Base-by-base conservation (phyloP, 2,329 filamentous ascomycete genomes). In the Ophiosphaerella korrae region DNA sequence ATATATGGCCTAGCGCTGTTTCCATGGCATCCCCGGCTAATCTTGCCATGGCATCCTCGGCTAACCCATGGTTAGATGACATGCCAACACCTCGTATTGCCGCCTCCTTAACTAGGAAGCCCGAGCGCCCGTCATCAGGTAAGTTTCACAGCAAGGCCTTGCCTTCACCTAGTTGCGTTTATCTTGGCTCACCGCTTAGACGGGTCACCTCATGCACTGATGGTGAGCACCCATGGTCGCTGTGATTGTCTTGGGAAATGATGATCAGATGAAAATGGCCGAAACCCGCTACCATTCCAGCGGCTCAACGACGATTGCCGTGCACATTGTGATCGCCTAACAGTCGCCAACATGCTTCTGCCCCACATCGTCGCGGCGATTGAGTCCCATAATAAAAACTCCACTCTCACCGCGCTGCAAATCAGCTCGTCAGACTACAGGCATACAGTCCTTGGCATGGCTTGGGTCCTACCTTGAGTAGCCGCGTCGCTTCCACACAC, bases 401-500 rank as follows among this genome's bases (percentile, higher is more conserved):
- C 29, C 14, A 23, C 39, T 42, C 13, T 23, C 16, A 3, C 21
- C n/a, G 37, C 21, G 37, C 37, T 18, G 13, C 29, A 26, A 23
- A 26, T 23, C 36, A 39, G 12, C 14, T 21, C 11, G 43, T 40
- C 29, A 40, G 29, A 29, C 16, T 29, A 40, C 31, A 24, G 21
- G n/a, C 16, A 9, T 24, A 18, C 34, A 18, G 21, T 3, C 29
- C 35, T 45, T 39, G 34, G 35, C 34, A 18, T 40, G 13, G 36
- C 44, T 33, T 40, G 26, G 23, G 8, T 24, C 13, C 29, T 21
- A 32, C 44, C 44, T 40, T 40, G 26, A 36, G 40, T 46, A 46
- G 26, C 44, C 44, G 44, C 33, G 37, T 40, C 26, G 37, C 29
- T 34, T 8, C 14, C 12, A 34, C 16, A 29, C 44, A 46, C 35